phyloP scores from a whole-genome alignment of 805 yeast genomes.

The Candida vaughaniae region DNA sequence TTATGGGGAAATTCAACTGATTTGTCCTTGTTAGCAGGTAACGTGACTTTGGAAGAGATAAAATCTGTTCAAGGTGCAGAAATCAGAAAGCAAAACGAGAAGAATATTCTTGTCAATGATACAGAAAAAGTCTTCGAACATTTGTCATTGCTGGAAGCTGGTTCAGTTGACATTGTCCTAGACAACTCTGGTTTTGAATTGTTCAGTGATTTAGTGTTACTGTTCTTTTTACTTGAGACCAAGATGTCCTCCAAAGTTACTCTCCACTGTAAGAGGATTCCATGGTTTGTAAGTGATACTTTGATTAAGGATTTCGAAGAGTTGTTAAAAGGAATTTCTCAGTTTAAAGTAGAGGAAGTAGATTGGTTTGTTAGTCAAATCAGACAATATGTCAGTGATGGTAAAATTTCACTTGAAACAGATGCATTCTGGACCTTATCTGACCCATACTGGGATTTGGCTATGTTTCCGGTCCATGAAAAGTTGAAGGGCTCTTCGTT shows the following conservation, averaged over 20 bases:
- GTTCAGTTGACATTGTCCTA: slow-evolving; percentile 68
- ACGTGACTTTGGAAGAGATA: slow-evolving; percentile 80
- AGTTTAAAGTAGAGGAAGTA: slow-evolving; percentile 23
- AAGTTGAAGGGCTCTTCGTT: slow-evolving; percentile 64
- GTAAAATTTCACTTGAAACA: slow-evolving; percentile 33
- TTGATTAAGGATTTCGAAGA: slow-evolving; percentile 74
- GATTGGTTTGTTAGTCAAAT: slow-evolving; percentile 8
- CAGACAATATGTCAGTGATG: slow-evolving; percentile 14
- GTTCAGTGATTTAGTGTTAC: slow-evolving; percentile 42
- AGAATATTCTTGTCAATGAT: slow-evolving; percentile 77
- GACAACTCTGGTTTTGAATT: slow-evolving; percentile 96
- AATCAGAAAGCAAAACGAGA: slow-evolving; percentile 76
- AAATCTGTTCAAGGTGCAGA: slow-evolving; percentile 89
- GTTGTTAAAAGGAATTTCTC: slow-evolving; percentile 55
- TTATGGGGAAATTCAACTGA: slow-evolving; percentile 99
- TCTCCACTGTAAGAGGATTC: slow-evolving; percentile 85
- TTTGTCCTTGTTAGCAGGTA: slow-evolving; percentile 81
- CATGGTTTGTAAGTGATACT: slow-evolving; percentile 98
- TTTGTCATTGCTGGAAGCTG: slow-evolving; percentile 36
- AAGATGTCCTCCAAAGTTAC: slow-evolving; percentile 63
- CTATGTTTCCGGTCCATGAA: slow-evolving; percentile 62
- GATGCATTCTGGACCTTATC: slow-evolving; percentile 87
- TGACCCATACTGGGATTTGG: slow-evolving; percentile 72
- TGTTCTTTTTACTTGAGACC: slow-evolving; percentile 53
- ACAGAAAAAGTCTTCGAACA: slow-evolving; percentile 65